Evolutionary conservation across 441 rosid genomes (phyloP).

Genomic region (Sinapis alba): DNA sequence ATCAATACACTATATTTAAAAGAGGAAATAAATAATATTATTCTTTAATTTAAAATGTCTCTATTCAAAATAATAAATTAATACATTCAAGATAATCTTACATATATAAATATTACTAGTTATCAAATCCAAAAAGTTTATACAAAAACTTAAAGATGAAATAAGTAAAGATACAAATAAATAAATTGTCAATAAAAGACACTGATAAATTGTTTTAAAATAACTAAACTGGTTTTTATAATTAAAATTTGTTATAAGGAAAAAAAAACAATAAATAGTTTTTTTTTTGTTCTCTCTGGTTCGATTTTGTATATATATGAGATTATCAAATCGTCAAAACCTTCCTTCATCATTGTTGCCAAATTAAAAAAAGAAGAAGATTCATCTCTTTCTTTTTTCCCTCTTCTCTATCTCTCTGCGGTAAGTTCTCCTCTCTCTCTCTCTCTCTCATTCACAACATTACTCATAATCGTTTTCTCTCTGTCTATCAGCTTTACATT

Average conservation of each 20-base stretch:
- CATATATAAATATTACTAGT: background rate
- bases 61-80: too few species aligned
- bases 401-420: constrained; percentile 22
- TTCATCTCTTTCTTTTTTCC: constrained; percentile 24
- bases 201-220: background rate
- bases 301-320: background rate
- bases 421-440: constrained; percentile 23
- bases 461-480: background rate
- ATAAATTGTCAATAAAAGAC: background rate
- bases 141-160: background rate
- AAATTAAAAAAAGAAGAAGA: constrained; percentile 1
- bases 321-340: background rate
- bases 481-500: background rate
- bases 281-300: background rate
- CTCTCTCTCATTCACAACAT: constrained; percentile 3
- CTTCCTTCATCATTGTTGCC: background rate
- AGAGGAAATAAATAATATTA: too few species aligned
- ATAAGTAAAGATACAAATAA: background rate
- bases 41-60: too few species aligned
- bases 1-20: too few species aligned
- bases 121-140: background rate
- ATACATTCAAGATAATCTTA: too few species aligned
- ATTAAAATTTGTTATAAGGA: background rate
- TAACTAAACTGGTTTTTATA: background rate
- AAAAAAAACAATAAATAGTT: background rate